A percentile compares a stretch with the other conserved stretches of the same genome.
These are phyloP conservation scores for Fraxinus excelsior DNA, from an alignment of 257 asterid species.

Conservation along the genomic window DNA sequence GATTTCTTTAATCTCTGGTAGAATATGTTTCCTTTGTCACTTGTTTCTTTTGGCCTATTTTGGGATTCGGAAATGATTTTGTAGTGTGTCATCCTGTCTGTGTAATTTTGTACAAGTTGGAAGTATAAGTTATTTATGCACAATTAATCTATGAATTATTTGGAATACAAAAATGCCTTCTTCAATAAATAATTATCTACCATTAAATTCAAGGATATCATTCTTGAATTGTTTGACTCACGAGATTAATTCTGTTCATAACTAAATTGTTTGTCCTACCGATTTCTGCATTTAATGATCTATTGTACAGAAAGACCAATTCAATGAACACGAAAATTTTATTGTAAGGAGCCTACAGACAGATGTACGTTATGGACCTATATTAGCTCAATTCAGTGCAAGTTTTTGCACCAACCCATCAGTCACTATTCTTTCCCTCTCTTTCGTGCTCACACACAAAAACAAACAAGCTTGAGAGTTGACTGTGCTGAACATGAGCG, in stretches of 20 bases:
- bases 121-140: neutral
- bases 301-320: neutral
- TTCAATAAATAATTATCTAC: neutral
- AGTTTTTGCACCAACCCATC: neutral
- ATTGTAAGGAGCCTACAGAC: too few species aligned
- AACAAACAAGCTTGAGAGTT: neutral
- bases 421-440: neutral
- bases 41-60: conserved; percentile 30
- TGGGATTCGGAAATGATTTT: conserved; percentile 43
- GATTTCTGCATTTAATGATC: neutral
- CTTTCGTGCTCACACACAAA: neutral
- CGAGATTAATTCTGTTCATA: neutral
- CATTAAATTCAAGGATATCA: too few species aligned
- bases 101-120: conserved; percentile 25
- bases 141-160: neutral
- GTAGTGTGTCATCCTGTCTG: conserved; percentile 25
- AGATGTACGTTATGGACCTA: neutral
- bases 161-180: neutral
- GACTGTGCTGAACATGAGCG: neutral
- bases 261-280: neutral
- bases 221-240: too few species aligned
- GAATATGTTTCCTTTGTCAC: conserved; percentile 27
- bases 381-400: neutral
- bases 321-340: neutral
- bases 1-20: conserved; percentile 18